Evolutionary conservation across 345 rosid genomes (phyloP), one percentile per base, ranked within the genome.

Genomic region (Gynandropsis gynandra): DNA sequence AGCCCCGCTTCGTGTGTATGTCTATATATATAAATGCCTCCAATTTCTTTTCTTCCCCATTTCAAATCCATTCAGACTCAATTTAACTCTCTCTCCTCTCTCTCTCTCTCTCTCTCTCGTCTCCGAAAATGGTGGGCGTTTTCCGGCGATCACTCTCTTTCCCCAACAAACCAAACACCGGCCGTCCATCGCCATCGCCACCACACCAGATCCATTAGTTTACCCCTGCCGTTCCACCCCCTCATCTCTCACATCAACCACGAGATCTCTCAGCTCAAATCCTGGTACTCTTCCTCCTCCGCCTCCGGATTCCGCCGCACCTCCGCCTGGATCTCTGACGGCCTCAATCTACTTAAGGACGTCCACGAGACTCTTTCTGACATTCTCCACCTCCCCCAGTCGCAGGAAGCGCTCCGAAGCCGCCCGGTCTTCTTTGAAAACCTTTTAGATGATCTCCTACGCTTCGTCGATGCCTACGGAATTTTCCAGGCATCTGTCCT

Each of bases 71-170:
- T n/a, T 42, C 56, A 42, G 35, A 20, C 1, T 41, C 47, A 16
- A 39, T 35, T 0, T 18, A 5, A 0, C 31, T 59, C 63, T 57
- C 42, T 24, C 40, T 36, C 40, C n/a, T 24, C 40, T 36, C n/a
- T 43, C 43, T 50, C 58, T 52, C 44, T 52, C 52, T 13, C 11
- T 6, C 10, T 9, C 51, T 27, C 1, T 15, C 7, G 2, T 27
- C 1, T 15, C 7, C 10, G 40, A 1, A 16, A 40, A 63, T 68
- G 68, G 73, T 68, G 33, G 68, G 68, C 8, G 73, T 68, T 58
- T 62, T 68, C 73, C 64, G 73, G 42, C 68, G 73, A 56, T 68
- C 73, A 9, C 64, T 68, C 42, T 68, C 73, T 8, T 68, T 68
- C 37, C 73, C 73, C 0, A 68, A 63, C 48, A 68, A 63, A 53